A percentile compares a stretch with the other conserved stretches of the same genome.
Evolutionary conservation across 208 protist genomes (phyloP).

Genomic region (Phytomonas sp.): DNA sequence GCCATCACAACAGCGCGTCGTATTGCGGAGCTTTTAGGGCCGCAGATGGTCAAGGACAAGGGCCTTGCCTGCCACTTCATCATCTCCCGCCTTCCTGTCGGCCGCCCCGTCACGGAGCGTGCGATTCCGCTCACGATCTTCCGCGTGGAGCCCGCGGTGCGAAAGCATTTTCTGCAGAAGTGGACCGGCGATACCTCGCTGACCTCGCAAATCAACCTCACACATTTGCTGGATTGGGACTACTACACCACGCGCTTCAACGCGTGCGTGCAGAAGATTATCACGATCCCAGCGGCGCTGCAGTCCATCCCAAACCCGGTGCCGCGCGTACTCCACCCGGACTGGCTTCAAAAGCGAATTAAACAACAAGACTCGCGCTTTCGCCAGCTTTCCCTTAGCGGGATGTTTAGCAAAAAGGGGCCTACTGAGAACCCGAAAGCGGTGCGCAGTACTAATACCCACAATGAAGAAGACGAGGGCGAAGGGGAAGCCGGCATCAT

Average conservation of each 20-base stretch:
- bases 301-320: conserved; percentile 96
- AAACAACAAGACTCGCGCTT: conserved; percentile 74
- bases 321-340: conserved; percentile 94
- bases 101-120: conserved; percentile 95
- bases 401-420: conserved; percentile 32
- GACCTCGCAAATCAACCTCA: conserved; percentile 55
- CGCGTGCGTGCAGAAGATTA: conserved; percentile 98
- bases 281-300: conserved; percentile 98
- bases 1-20: conserved; percentile 96
- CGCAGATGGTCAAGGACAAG: conserved; percentile 96
- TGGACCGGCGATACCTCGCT: conserved; percentile 89
- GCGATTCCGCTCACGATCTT: conserved; percentile 98
- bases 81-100: conserved; percentile 94
- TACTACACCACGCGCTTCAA: conserved; percentile 98
- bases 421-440: neutral
- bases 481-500: neutral
- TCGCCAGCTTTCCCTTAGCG: conserved; percentile 50
- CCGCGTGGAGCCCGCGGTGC: conserved; percentile 76
- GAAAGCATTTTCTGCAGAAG: conserved; percentile 91
- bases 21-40: conserved; percentile 97
- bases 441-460: neutral
- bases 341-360: conserved; percentile 95
- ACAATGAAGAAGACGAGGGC: conserved; percentile 5
- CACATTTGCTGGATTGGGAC: conserved; percentile 98
- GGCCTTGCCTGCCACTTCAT: conserved; percentile 97